Evolutionary conservation across 805 yeast species (phyloP).

Genomic region (Metschnikowia cubensis): DNA sequence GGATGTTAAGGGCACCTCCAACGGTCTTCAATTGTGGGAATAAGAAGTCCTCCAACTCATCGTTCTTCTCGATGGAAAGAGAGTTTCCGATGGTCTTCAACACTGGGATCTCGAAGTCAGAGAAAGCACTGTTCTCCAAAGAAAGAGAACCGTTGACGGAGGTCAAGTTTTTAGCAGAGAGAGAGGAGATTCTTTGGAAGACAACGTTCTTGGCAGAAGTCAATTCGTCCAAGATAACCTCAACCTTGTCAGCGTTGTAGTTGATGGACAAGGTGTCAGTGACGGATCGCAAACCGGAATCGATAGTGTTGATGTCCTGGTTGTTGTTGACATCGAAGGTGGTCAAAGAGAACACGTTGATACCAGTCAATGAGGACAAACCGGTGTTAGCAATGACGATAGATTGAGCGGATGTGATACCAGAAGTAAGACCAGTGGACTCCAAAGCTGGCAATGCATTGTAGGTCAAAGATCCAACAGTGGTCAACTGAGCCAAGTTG

Average conservation of each 20-base stretch:
- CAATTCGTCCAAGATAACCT: slow-evolving; percentile 64
- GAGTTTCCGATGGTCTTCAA: slow-evolving; percentile 74
- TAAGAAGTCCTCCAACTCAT: slow-evolving; percentile 61
- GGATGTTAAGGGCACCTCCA: slow-evolving; percentile 91
- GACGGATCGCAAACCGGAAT: slow-evolving; percentile 70
- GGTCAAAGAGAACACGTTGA: slow-evolving; percentile 45
- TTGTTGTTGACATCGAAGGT: slow-evolving; percentile 88
- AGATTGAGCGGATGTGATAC: slow-evolving; percentile 69
- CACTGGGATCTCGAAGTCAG: slow-evolving; percentile 48
- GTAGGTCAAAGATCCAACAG: slow-evolving; percentile 78
- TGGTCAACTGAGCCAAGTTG: slow-evolving; percentile 71
- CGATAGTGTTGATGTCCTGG: slow-evolving; percentile 64
- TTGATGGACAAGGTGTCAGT: slow-evolving; percentile 74
- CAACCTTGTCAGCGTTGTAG: slow-evolving; percentile 77
- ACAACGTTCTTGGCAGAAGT: slow-evolving; percentile 84
- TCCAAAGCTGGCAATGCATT: slow-evolving; percentile 83
- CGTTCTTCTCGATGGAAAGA: slow-evolving; percentile 70
- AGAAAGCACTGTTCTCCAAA: slow-evolving; percentile 67
- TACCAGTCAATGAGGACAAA: slow-evolving; percentile 64
- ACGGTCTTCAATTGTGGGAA: slow-evolving; percentile 67
- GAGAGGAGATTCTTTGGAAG: slow-evolving; percentile 73
- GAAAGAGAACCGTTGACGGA: slow-evolving; percentile 79
- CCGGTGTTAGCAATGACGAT: slow-evolving; percentile 72
- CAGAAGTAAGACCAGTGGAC: slow-evolving; percentile 59
- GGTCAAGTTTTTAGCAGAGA: slow-evolving; percentile 65